Evolutionary conservation across 2,329 filamentous ascomycete genomes (phyloP), one percentile per base, ranked within the genome.

Genomic region (Ampelomyces quisqualis): DNA sequence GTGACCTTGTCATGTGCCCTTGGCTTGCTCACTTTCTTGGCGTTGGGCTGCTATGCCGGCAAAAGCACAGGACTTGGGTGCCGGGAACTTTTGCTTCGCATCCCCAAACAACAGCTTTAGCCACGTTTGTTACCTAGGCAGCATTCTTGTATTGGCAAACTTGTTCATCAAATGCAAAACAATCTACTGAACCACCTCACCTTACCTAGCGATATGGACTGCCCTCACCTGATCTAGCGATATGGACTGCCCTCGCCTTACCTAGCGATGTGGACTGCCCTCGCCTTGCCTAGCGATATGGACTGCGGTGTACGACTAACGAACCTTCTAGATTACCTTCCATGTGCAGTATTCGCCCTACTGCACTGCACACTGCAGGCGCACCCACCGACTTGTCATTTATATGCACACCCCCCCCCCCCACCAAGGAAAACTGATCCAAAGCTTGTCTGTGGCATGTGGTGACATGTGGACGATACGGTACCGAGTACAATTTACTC

Each of bases 41-140:
- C 35, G 46, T 52, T 48, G 51, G 51, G 51, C 49, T 52, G 46
- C 49, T 36, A 55, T 40, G 39, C 41, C 31, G 34, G 23, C 34
- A 34, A n/a, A 14, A 24, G 18, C 30, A 43, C 35, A 40, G n/a
- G 30, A 40, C 32, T n/a, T 6, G 9, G 13, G 7, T 19, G 10
- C n/a, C 5, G 2, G 6, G 2, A 18, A 24, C 22, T 22, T 15
- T 22, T 34, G 24, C 15, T 34, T 34, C 18, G 11, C 14, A 14
- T 23, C 4, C 5, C 11, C 8, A 10, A 31, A 31, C n/a, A n/a
- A n/a, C n/a, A n/a, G n/a, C n/a, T 3, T 24, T 24, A 24, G 22
- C 22, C 9, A 7, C 6, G 22, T 24, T 24, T 24, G 22, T 24
- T n/a, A 24, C n/a, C 6, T 10, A 24, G n/a, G n/a, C 9, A 10